phyloP scores from a whole-genome alignment of 2,329 filamentous ascomycete genomes.

The Paraphoma chrysanthemicola region DNA sequence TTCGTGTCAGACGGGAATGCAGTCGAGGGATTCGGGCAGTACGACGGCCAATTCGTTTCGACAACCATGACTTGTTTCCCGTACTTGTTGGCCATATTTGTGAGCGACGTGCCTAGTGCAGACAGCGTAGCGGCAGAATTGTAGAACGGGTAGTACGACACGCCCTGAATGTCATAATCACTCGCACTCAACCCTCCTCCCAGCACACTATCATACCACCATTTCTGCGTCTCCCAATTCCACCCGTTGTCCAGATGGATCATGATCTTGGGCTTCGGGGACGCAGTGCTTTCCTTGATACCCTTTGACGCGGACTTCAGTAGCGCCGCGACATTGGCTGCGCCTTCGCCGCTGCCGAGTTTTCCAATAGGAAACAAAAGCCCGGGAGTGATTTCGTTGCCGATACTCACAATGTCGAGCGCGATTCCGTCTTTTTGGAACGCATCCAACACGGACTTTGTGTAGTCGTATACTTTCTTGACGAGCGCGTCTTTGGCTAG shows the following conservation, averaged over 20 bases:
- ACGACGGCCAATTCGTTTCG: conserved; percentile 74
- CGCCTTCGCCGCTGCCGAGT: conserved; percentile 55
- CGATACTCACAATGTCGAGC: conserved; percentile 71
- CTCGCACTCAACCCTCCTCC: conserved; percentile 50
- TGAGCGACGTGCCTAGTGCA: conserved; percentile 62
- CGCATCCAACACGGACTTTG: conserved; percentile 64
- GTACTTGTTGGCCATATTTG: conserved; percentile 67
- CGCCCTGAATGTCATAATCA: conserved; percentile 75
- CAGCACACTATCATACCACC: conserved; percentile 66
- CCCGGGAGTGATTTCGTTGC: conserved; percentile 75
- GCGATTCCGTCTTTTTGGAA: conserved; percentile 64
- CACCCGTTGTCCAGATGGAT: conserved; percentile 80
- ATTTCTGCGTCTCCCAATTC: conserved; percentile 71
- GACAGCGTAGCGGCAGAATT: conserved; percentile 65
- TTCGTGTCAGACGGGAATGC: conserved; percentile 67
- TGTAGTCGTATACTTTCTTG: conserved; percentile 73
- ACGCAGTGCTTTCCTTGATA: conserved; percentile 67
- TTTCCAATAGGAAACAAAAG: conserved; percentile 71
- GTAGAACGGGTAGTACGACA: conserved; percentile 79
- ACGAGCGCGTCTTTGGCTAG: conserved; percentile 64
- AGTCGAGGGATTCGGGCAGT: conserved; percentile 65
- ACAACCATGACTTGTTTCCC: conserved; percentile 72
- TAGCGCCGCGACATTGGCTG: conserved; percentile 66
- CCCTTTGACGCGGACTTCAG: conserved; percentile 70
- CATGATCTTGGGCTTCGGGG: conserved; percentile 70